These are phyloP conservation scores for Globisporangium apiculatum DNA, from an alignment of 352 stramenopile species.

Conservation along the genomic window DNA sequence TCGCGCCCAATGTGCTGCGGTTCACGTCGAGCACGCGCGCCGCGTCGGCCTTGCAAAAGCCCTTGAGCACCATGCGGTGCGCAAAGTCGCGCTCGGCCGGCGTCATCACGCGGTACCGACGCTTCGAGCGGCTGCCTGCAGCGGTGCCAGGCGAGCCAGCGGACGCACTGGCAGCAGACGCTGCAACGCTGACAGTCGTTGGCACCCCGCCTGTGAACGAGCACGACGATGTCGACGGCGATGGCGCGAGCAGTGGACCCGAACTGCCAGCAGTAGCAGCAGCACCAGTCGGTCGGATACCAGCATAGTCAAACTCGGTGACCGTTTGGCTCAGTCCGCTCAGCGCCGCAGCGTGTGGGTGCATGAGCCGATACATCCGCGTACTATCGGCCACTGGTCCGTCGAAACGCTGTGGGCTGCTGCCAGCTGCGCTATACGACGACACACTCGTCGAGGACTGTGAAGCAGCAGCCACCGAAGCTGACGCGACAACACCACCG, in stretches of 20 bases:
- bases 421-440: background rate
- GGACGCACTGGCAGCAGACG: background rate
- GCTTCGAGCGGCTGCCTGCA: background rate
- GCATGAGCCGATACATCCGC: background rate
- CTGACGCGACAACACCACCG: background rate
- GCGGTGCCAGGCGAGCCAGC: background rate
- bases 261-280: background rate
- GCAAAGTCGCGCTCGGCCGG: constrained; percentile 2
- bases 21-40: constrained; percentile 3
- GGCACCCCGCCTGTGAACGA: background rate
- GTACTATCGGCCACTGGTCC: background rate
- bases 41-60: background rate
- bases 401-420: background rate
- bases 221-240: background rate
- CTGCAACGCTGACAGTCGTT: no score
- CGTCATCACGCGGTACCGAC: constrained; percentile 2
- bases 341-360: background rate
- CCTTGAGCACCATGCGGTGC: constrained; percentile 1
- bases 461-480: background rate
- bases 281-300: no score
- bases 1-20: constrained; percentile 3
- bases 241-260: background rate
- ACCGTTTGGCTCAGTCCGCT: background rate
- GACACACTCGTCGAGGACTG: background rate
- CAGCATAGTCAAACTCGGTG: background rate